phyloP scores from a whole-genome alignment of 495 filamentous ascomycete genomes.

The Astrothelium subdiscretum region DNA sequence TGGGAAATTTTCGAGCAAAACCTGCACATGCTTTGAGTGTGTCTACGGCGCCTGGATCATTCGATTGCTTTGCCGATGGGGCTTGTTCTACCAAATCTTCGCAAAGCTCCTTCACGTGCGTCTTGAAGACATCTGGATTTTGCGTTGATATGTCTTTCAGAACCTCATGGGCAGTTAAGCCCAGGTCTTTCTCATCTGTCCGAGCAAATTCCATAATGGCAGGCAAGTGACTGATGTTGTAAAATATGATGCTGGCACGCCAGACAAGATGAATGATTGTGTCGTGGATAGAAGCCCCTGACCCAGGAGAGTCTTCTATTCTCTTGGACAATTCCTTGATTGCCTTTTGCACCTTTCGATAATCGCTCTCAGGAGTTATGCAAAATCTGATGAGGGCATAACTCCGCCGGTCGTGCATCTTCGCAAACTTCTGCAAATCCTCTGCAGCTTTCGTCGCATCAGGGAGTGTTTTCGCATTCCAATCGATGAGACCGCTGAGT shows the following conservation, averaged over 20 bases:
- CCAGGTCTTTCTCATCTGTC: constrained; percentile 66
- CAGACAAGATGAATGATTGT: constrained; percentile 77
- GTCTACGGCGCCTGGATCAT: constrained; percentile 61
- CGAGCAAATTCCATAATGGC: constrained; percentile 78
- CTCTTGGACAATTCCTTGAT: constrained; percentile 84
- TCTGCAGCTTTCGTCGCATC: constrained; percentile 53
- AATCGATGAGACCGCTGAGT: constrained; percentile 54
- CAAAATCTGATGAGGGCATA: constrained; percentile 83
- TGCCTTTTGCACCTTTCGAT: constrained; percentile 76
- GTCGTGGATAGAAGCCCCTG: constrained; percentile 50
- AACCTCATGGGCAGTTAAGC: constrained; percentile 72
- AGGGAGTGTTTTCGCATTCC: constrained; percentile 59
- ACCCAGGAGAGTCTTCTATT: constrained; percentile 51
- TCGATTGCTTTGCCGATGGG: constrained; percentile 51
- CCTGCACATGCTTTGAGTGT: constrained; percentile 86
- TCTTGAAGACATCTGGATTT: constrained; percentile 80
- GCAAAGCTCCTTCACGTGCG: constrained; percentile 86
- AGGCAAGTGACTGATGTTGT: constrained; percentile 87
- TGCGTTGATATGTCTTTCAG: constrained; percentile 83
- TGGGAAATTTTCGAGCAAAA: constrained; percentile 74
- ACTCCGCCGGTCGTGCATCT: constrained; percentile 76
- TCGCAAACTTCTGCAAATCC: constrained; percentile 83
- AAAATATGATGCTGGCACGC: constrained; percentile 68
- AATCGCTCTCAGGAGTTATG: constrained; percentile 78
- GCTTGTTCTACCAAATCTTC: constrained; percentile 70